Percentiles rank a stretch among this genome's conserved stretches.
Conservation (phyloP, 2,329 filamentous ascomycete genomes). For the Beauveria varroae region DNA sequence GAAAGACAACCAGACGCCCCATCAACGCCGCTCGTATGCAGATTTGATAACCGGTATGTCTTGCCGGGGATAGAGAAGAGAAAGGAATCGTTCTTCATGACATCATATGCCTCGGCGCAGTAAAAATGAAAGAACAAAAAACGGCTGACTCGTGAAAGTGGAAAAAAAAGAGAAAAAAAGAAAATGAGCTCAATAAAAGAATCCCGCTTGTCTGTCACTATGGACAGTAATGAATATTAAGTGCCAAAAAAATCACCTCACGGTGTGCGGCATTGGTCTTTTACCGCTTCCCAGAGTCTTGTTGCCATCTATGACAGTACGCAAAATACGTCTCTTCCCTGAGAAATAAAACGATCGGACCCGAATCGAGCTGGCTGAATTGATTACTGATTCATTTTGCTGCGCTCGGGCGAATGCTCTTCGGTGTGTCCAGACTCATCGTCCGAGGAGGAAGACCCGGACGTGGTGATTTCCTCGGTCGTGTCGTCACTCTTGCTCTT, state of each 20-base stretch:
- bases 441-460: slow-evolving; percentile 28
- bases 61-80: background rate
- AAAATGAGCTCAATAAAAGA: background rate
- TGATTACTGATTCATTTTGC: slow-evolving; percentile 10
- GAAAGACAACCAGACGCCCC: slow-evolving; percentile 8
- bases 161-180: background rate
- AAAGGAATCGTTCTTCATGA: slow-evolving; percentile 6
- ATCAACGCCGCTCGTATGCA: slow-evolving; percentile 27
- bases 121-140: background rate
- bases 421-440: slow-evolving; percentile 28
- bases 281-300: background rate
- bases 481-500: slow-evolving; percentile 24
- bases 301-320: slow-evolving; percentile 7
- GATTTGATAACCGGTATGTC: background rate
- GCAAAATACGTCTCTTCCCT: background rate
- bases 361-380: background rate
- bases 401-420: slow-evolving; percentile 18
- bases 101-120: background rate
- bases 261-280: slow-evolving; percentile 7
- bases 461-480: slow-evolving; percentile 17
- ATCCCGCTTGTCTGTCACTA: background rate
- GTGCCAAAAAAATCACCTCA: slow-evolving; percentile 1
- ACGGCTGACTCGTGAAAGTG: background rate
- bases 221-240: slow-evolving; percentile 2
- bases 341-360: background rate